A percentile compares a stretch with the other conserved stretches of the same genome.
Evolutionary conservation across 148 eudicot species (phyloP).

Genomic region (Camellia sinensis): DNA sequence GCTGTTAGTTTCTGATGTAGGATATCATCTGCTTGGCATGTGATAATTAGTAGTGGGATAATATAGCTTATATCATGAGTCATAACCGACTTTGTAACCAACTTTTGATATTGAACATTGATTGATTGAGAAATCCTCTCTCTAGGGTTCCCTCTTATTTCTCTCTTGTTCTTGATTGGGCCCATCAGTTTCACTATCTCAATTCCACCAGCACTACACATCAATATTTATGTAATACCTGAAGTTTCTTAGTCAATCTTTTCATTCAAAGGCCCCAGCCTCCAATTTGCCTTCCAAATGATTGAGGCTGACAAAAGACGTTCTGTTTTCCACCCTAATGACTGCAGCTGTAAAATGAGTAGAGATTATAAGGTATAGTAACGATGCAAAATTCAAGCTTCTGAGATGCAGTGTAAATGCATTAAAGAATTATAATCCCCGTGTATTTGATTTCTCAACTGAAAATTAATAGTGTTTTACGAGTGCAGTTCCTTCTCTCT

Average conservation of each 20-base stretch:
- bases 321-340: constrained; percentile 77
- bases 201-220: not conserved
- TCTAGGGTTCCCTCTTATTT: too few relatives aligned
- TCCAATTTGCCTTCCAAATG: constrained; percentile 88
- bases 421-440: not conserved
- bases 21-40: too few relatives aligned
- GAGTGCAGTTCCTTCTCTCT: too few relatives aligned
- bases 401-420: not conserved
- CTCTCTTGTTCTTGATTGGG: too few relatives aligned
- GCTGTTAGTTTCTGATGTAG: not conserved
- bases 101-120: too few relatives aligned
- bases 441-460: too few relatives aligned
- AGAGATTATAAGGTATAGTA: not conserved
- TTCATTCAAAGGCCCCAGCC: constrained; percentile 23
- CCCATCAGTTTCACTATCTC: not conserved
- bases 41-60: too few relatives aligned
- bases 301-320: constrained; percentile 73
- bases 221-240: not conserved
- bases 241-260: constrained; percentile 40
- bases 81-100: too few relatives aligned
- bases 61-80: too few relatives aligned
- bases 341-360: constrained; percentile 52
- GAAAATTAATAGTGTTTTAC: too few relatives aligned
- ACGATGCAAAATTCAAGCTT: not conserved
- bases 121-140: too few relatives aligned